phyloP scores from a whole-genome alignment of 306 rosid species.

The Cyamopsis tetragonoloba region DNA sequence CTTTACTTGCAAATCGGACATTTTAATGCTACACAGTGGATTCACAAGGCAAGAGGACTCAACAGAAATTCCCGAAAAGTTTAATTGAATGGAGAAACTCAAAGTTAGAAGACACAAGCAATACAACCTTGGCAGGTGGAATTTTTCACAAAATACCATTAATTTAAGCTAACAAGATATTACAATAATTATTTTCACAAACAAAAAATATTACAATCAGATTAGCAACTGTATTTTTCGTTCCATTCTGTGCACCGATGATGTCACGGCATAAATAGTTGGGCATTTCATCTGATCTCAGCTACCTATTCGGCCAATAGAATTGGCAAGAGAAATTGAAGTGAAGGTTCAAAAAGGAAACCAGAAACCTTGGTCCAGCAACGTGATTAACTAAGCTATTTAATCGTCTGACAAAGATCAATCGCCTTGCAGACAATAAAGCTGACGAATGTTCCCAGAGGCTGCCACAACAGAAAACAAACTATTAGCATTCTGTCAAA shows the following conservation, averaged over 20 bases:
- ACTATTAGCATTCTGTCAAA: neutral
- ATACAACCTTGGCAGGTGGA: constrained; percentile 27
- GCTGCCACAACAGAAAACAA: constrained; percentile 52
- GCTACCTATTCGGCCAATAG: constrained; percentile 42
- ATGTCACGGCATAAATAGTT: constrained; percentile 40
- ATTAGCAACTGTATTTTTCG: constrained; percentile 51
- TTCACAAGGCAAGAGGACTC: neutral
- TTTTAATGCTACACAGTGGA: neutral
- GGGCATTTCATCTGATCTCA: constrained; percentile 43
- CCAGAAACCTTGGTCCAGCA: constrained; percentile 44
- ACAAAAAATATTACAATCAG: constrained; percentile 66
- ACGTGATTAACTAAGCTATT: constrained; percentile 34
- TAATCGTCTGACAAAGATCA: constrained; percentile 33
- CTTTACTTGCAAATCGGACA: neutral
- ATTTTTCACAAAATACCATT: constrained; percentile 46
- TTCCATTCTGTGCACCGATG: constrained; percentile 50
- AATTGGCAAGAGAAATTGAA: constrained; percentile 47
- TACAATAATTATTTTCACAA: constrained; percentile 54
- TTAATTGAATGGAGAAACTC: constrained; percentile 15
- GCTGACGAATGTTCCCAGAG: constrained; percentile 97
- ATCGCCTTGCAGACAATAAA: constrained; percentile 94
- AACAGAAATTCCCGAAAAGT: neutral
- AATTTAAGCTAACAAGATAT: constrained; percentile 61
- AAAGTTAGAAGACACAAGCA: constrained; percentile 30
- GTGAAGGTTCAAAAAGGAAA: constrained; percentile 40